Percentiles rank a stretch among this genome's conserved stretches.
These are phyloP conservation scores for Fusarium guadeloupense DNA, from an alignment of 2,329 filamentous ascomycete genomes.

Conservation along the genomic window DNA sequence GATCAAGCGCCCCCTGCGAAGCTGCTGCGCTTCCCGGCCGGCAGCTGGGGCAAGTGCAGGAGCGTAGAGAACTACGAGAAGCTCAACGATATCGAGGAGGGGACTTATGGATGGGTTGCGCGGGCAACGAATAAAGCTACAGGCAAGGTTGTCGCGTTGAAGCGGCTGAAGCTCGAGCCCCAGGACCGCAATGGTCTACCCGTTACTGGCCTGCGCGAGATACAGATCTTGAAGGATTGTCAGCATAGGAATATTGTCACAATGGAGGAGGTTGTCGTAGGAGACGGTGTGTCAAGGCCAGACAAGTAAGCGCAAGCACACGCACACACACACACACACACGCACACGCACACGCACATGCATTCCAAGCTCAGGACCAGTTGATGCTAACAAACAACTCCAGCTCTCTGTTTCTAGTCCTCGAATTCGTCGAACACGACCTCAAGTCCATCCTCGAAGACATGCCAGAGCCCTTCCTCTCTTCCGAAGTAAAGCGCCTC, in stretches of 20 bases:
- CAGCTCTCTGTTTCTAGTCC: slow-evolving; percentile 86
- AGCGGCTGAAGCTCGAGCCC: slow-evolving; percentile 89
- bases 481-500: slow-evolving; percentile 91
- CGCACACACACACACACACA: too few species aligned
- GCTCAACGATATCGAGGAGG: slow-evolving; percentile 97
- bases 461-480: slow-evolving; percentile 92
- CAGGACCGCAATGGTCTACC: slow-evolving; percentile 80
- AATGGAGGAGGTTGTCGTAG: slow-evolving; percentile 85
- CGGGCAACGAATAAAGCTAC: slow-evolving; percentile 79
- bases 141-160: slow-evolving; percentile 86
- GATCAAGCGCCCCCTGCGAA: slow-evolving; percentile 51
- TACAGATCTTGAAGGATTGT: slow-evolving; percentile 86
- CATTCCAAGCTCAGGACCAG: slow-evolving; percentile 27
- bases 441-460: slow-evolving; percentile 92
- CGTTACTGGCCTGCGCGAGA: slow-evolving; percentile 92
- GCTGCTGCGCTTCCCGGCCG: slow-evolving; percentile 76
- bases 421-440: slow-evolving; percentile 98
- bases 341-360: too few species aligned
- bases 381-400: slow-evolving; percentile 22
- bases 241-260: slow-evolving; percentile 84
- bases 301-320: slow-evolving; percentile 67
- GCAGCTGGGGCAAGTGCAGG: slow-evolving; percentile 74
- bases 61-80: slow-evolving; percentile 90
- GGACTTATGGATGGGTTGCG: slow-evolving; percentile 94
- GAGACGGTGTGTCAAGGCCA: slow-evolving; percentile 64